Evolutionary conservation across 257 asterid species (phyloP).

Genomic region (Verbena officinalis): DNA sequence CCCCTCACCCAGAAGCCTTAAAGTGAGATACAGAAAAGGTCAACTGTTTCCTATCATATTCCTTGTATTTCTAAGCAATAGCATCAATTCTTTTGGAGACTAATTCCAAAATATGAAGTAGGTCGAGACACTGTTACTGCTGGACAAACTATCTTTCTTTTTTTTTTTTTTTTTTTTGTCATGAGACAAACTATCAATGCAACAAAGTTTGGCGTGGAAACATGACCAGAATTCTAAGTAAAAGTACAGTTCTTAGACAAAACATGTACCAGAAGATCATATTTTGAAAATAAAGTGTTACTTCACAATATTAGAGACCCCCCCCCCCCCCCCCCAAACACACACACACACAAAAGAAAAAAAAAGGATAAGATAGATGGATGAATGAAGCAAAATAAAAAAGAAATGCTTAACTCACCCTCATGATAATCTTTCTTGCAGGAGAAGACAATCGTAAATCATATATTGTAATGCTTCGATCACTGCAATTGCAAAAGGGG

Average conservation of each 20-base stretch:
- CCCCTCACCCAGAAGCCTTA: neutral
- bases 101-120: neutral
- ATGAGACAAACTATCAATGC: neutral
- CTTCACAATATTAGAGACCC: slow-evolving; percentile 5
- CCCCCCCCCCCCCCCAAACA: no score
- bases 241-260: neutral
- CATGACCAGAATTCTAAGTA: neutral
- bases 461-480: slow-evolving; percentile 84
- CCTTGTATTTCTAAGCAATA: slow-evolving; percentile 5
- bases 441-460: slow-evolving; percentile 83
- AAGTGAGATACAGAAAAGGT: neutral
- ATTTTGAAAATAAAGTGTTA: neutral
- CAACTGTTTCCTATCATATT: slow-evolving; percentile 4
- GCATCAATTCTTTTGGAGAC: slow-evolving; percentile 14
- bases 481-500: slow-evolving; percentile 54
- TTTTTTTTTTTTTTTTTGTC: no score
- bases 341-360: no score
- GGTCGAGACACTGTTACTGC: neutral
- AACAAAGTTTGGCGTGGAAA: neutral
- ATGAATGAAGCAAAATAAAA: neutral
- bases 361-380: no score
- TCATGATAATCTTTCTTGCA: slow-evolving; percentile 78
- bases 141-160: neutral
- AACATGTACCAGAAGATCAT: neutral
- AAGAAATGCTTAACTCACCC: slow-evolving; percentile 44